Conservation (phyloP, 495 filamentous ascomycete genomes). For the Neurospora tetrasperma region DNA sequence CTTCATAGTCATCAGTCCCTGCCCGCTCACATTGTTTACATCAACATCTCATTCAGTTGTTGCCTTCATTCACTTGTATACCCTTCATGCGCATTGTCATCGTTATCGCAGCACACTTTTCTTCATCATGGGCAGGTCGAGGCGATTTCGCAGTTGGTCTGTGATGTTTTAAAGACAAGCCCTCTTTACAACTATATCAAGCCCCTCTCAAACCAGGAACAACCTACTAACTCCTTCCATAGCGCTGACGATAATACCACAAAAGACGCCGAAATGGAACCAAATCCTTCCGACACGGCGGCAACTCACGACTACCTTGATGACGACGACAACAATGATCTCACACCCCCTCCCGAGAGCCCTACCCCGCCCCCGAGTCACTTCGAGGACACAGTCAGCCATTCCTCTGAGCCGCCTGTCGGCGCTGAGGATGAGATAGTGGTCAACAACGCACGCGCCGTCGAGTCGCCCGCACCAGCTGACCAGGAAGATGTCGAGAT, state of each 20-base stretch:
- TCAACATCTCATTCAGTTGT: neutral
- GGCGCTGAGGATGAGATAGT: slow-evolving; percentile 38
- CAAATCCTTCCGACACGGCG: neutral
- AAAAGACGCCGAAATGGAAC: neutral
- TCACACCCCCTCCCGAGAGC: slow-evolving; percentile 18
- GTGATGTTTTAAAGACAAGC: neutral
- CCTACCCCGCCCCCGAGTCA: slow-evolving; percentile 4
- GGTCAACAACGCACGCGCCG: slow-evolving; percentile 17
- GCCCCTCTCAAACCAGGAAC: neutral
- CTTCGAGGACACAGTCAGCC: slow-evolving; percentile 14
- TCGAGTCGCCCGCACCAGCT: slow-evolving; percentile 15
- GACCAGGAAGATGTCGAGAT: slow-evolving; percentile 28
- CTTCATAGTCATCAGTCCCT: neutral
- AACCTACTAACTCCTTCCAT: neutral
- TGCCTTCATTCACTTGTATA: neutral
- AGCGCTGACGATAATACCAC: neutral
- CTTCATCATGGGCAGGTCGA: neutral
- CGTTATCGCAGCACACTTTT: neutral
- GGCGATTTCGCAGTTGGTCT: neutral
- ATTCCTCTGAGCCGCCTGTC: slow-evolving; percentile 22
- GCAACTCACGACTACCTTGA: slow-evolving; percentile 1
- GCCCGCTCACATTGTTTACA: neutral
- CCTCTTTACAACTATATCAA: neutral
- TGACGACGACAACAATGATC: slow-evolving; percentile 16
- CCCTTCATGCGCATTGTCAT: neutral